phyloP scores from a whole-genome alignment of 768 basidiomycete species.

The Pholiota microspora region DNA sequence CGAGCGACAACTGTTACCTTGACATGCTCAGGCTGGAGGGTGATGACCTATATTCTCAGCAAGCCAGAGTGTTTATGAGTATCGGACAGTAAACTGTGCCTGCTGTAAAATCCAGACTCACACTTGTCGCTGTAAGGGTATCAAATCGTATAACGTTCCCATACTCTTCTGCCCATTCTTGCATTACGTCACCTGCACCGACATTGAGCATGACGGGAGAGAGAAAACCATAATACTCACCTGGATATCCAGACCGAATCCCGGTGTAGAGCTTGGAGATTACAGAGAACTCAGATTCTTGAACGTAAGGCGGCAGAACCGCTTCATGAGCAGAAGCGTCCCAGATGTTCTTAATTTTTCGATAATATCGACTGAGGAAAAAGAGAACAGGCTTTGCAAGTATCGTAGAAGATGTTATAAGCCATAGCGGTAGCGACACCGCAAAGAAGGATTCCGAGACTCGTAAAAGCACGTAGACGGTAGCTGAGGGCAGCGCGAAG shows the following conservation, averaged over 20 bases:
- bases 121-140: constrained; percentile 29
- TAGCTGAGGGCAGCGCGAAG: constrained; percentile 14
- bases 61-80: no score
- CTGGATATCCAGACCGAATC: constrained; percentile 30
- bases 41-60: constrained; percentile 32
- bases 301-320: constrained; percentile 12
- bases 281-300: constrained; percentile 9
- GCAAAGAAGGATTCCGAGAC: background rate
- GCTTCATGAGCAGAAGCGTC: constrained; percentile 13
- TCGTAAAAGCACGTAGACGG: constrained; percentile 8
- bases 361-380: constrained; percentile 7
- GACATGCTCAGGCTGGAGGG: constrained; percentile 44
- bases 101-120: no score
- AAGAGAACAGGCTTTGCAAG: constrained; percentile 13
- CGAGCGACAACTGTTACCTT: constrained; percentile 30
- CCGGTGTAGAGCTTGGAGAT: constrained; percentile 9
- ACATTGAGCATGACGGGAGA: background rate
- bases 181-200: constrained; percentile 13
- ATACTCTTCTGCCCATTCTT: constrained; percentile 25
- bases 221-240: constrained; percentile 16
- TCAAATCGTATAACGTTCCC: constrained; percentile 32
- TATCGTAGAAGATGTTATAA: constrained; percentile 4
- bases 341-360: constrained; percentile 8
- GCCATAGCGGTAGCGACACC: constrained; percentile 5
- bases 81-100: no score